Evolutionary conservation across 2,329 filamentous ascomycete genomes (phyloP).

Genomic region (Diaporthe sp.): DNA sequence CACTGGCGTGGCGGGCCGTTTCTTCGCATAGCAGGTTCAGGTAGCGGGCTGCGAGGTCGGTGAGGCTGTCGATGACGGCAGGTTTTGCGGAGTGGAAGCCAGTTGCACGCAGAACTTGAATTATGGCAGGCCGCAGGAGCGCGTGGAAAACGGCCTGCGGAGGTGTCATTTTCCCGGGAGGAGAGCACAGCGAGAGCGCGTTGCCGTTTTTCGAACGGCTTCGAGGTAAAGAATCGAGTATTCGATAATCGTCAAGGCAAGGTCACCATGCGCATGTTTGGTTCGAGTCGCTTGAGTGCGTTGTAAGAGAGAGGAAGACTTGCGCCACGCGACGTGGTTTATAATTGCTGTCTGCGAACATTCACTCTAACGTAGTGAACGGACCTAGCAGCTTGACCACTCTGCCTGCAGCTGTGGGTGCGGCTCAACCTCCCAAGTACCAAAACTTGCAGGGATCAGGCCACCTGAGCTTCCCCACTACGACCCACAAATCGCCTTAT

Average conservation of each 20-base stretch:
- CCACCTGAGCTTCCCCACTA: neutral
- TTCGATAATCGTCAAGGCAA: neutral
- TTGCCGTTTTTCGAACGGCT: neutral
- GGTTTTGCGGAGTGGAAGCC: slow-evolving; percentile 89
- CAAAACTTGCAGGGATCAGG: slow-evolving; percentile 7
- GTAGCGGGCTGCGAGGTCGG: slow-evolving; percentile 88
- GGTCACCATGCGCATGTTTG: neutral
- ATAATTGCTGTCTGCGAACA: neutral
- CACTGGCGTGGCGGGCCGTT: slow-evolving; percentile 78
- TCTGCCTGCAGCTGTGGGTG: slow-evolving; percentile 8
- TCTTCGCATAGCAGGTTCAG: slow-evolving; percentile 80
- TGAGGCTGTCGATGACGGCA: slow-evolving; percentile 87
- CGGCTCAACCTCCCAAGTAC: neutral
- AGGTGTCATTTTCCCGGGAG: slow-evolving; percentile 56
- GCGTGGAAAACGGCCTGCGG: slow-evolving; percentile 73
- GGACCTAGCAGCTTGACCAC: slow-evolving; percentile 9
- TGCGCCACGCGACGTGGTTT: neutral
- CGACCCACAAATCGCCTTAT: neutral
- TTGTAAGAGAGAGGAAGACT: neutral
- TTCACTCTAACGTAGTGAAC: neutral
- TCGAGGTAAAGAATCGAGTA: neutral
- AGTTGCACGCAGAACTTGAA: slow-evolving; percentile 92
- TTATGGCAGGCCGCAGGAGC: slow-evolving; percentile 86
- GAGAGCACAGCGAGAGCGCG: neutral
- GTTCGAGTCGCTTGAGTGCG: neutral